These are phyloP conservation scores for Puccinia novopanici DNA, from an alignment of 1,284 basidiomycete species.

Conservation along the genomic window DNA sequence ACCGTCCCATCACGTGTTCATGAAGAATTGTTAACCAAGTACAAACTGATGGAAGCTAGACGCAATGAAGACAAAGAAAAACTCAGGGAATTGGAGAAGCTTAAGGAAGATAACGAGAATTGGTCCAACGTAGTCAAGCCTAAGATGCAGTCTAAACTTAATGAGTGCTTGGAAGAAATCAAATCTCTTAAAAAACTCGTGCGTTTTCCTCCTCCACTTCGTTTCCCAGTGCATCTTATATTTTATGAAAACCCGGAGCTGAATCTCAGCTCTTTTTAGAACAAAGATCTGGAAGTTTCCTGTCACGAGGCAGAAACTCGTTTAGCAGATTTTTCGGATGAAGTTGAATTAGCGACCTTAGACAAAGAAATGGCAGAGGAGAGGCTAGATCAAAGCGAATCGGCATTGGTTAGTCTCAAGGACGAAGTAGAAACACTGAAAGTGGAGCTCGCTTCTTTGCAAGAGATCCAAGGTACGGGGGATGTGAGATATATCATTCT, in stretches of 20 bases:
- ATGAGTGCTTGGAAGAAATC: slow-evolving; percentile 68
- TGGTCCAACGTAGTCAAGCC: slow-evolving; percentile 76
- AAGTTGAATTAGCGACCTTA: slow-evolving; percentile 89
- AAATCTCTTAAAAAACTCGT: slow-evolving; percentile 67
- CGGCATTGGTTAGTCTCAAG: slow-evolving; percentile 73
- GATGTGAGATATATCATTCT: slow-evolving; percentile 56
- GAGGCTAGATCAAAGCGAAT: slow-evolving; percentile 75
- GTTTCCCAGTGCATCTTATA: too few species aligned
- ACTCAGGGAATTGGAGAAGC: slow-evolving; percentile 79
- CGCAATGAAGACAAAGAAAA: slow-evolving; percentile 81
- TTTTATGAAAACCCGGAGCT: too few species aligned
- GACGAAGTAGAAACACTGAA: slow-evolving; percentile 79
- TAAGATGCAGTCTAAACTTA: slow-evolving; percentile 62
- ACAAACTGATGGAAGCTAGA: slow-evolving; percentile 80
- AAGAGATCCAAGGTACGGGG: slow-evolving; percentile 63
- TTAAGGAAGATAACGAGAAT: slow-evolving; percentile 77
- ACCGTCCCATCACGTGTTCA: slow-evolving; percentile 54
- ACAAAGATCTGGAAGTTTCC: slow-evolving; percentile 69
- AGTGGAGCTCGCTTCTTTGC: slow-evolving; percentile 78
- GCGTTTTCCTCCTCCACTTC: too few species aligned
- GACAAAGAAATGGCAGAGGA: slow-evolving; percentile 98
- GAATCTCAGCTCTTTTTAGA: too few species aligned
- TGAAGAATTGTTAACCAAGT: slow-evolving; percentile 75
- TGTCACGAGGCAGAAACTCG: slow-evolving; percentile 68
- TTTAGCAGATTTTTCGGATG: slow-evolving; percentile 75